Base-by-base conservation (phyloP, 768 basidiomycete species). In the Leccinum fibrillosum region DNA sequence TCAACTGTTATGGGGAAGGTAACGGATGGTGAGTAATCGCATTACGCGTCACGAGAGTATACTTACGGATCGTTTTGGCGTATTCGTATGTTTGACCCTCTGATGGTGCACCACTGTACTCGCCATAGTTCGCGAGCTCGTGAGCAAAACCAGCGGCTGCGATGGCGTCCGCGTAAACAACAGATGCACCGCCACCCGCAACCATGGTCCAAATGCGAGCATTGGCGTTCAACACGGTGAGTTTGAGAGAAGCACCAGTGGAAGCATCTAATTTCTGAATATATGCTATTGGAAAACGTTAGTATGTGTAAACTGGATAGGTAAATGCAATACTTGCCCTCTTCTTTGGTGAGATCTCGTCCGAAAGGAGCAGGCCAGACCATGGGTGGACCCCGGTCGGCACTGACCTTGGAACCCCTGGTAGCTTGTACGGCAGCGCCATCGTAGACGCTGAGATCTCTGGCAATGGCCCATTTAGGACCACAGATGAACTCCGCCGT, bases 181-280 rank as follows among this genome's bases (percentile, higher is more conserved):
- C 84, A 7, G 82, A 84, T 21, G 85, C 84, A 80, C 93, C 93
- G 70, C 97, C 97, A 78, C 96, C 97, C 55, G 97, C 96, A 56
- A 99, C 97, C 96, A 98, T 98, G 65, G 97, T 98, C 97, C 97
- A 99, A 63, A 99, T 86, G 61, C 95, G 90, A 59, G 96, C 97
- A 71, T 92, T 89, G 54, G 90, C 76, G 75, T 98, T 98, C 67
- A 99, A 80, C 53, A 99, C 96, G 44, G 97, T 99, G 48, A 99
- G 84, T 74, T 99, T 99, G 72, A 99, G 88, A 9, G 94, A 97
- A 66, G 97, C 94, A 78, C 97, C 96, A 45, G 97, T 99, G 21
- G 92, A 94, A 21, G 82, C 93, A 63, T 98, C 97, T 63, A 99
- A 85, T 75, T 97, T 97, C 78, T 97, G 94, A 74, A 99, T 98